Percentiles rank a stretch among this genome's conserved stretches.
These are phyloP conservation scores for Sistotremastrum suecicum DNA, from an alignment of 768 basidiomycete genomes.

Conservation along the genomic window DNA sequence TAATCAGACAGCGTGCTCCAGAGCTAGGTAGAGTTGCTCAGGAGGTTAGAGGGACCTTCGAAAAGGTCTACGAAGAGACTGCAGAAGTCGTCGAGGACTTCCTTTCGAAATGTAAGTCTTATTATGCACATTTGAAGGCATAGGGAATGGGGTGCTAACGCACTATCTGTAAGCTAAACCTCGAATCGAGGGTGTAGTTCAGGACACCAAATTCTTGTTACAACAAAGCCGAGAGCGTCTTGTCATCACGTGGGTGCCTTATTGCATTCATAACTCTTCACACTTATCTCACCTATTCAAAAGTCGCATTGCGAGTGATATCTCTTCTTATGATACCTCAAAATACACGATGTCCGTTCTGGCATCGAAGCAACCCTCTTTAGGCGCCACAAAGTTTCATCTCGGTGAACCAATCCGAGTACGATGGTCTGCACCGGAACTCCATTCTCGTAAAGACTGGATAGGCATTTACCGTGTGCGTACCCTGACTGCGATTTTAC, in stretches of 20 bases:
- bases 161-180: constrained; percentile 51
- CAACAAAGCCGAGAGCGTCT: constrained; percentile 85
- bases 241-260: constrained; percentile 67
- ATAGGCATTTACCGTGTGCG: constrained; percentile 79
- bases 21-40: constrained; percentile 72
- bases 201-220: constrained; percentile 83
- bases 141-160: constrained; percentile 4
- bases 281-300: constrained; percentile 1
- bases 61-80: constrained; percentile 92
- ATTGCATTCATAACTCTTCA: neutral
- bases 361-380: constrained; percentile 29
- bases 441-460: constrained; percentile 90
- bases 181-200: constrained; percentile 73
- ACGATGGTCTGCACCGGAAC: constrained; percentile 73
- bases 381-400: constrained; percentile 50
- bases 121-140: neutral
- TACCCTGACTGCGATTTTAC: constrained; percentile 2
- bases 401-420: constrained; percentile 84
- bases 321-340: constrained; percentile 64
- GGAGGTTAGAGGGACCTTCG: constrained; percentile 89
- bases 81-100: constrained; percentile 90
- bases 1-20: constrained; percentile 64
- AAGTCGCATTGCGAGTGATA: constrained; percentile 70
- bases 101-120: constrained; percentile 65
- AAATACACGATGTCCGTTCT: constrained; percentile 63